A percentile compares a stretch with the other conserved stretches of the same genome.
Evolutionary conservation across 1,284 basidiomycete genomes (phyloP).

Genomic region (Naganishia sp.): DNA sequence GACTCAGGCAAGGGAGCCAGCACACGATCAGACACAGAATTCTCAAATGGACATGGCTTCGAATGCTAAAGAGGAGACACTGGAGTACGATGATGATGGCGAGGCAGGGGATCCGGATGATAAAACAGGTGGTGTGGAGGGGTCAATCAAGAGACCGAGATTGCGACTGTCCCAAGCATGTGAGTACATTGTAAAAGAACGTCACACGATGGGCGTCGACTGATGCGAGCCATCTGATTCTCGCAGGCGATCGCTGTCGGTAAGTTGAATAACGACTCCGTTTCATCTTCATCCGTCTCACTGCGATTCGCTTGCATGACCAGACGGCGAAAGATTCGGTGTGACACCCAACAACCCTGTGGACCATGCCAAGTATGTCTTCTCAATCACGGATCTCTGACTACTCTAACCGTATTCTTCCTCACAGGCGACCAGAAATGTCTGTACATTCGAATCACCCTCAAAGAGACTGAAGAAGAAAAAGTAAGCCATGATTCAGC

Average conservation of each 20-base stretch:
- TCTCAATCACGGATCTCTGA: not conserved
- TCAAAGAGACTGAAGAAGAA: slow-evolving; percentile 35
- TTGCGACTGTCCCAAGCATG: slow-evolving; percentile 35
- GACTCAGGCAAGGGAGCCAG: not conserved
- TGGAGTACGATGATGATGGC: slow-evolving; percentile 7
- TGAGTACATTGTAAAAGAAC: slow-evolving; percentile 4
- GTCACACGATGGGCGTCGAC: not conserved
- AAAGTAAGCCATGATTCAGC: slow-evolving; percentile 9
- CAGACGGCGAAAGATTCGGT: slow-evolving; percentile 40
- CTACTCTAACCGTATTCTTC: not conserved
- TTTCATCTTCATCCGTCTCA: not conserved
- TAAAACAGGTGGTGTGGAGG: slow-evolving; percentile 5
- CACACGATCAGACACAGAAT: not conserved
- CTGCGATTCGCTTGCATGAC: not conserved
- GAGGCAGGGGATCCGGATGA: slow-evolving; percentile 10
- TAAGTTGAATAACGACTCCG: slow-evolving; percentile 2
- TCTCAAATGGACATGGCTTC: not conserved
- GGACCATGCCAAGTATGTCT: slow-evolving; percentile 46
- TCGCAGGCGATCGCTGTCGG: slow-evolving; percentile 34
- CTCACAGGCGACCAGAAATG: slow-evolving; percentile 44
- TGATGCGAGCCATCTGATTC: not conserved
- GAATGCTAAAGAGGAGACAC: slow-evolving; percentile 10
- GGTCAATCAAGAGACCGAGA: slow-evolving; percentile 33
- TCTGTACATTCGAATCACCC: slow-evolving; percentile 55
- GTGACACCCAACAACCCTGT: slow-evolving; percentile 55